Percentiles rank a stretch among this genome's conserved stretches.
phyloP scores from a whole-genome alignment of 2,329 filamentous ascomycete species.

The Curvularia sp. region DNA sequence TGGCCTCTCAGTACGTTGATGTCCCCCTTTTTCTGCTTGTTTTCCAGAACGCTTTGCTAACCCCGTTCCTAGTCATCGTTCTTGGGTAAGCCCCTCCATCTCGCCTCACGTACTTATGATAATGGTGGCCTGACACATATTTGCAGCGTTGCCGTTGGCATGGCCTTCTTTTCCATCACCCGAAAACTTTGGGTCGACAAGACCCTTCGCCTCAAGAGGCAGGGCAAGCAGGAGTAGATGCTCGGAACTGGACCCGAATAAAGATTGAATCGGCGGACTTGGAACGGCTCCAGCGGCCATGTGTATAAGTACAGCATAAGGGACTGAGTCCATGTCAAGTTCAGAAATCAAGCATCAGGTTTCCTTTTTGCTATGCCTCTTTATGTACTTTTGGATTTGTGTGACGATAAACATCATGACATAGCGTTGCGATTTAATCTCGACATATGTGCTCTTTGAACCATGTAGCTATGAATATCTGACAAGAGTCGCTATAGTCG shows the following conservation, averaged over 20 bases:
- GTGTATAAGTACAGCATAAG: slow-evolving; percentile 34
- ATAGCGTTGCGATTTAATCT: neutral
- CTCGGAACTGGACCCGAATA: slow-evolving; percentile 2
- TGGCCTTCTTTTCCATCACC: slow-evolving; percentile 80
- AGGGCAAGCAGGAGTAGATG: slow-evolving; percentile 53
- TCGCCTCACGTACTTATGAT: neutral
- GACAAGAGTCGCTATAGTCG: neutral
- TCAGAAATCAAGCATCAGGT: slow-evolving; percentile 34
- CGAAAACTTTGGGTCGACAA: slow-evolving; percentile 89
- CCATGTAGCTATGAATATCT: neutral
- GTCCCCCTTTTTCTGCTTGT: neutral
- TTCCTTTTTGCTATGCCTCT: slow-evolving; percentile 30
- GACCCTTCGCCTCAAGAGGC: slow-evolving; percentile 85
- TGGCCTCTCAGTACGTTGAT: slow-evolving; percentile 81
- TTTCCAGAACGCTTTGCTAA: slow-evolving; percentile 23
- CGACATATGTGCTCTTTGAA: neutral
- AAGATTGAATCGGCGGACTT: slow-evolving; percentile 17
- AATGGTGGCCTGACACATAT: slow-evolving; percentile 34
- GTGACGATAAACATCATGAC: neutral
- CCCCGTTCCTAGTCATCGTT: slow-evolving; percentile 71
- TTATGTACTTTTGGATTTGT: neutral
- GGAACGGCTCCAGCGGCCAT: slow-evolving; percentile 26
- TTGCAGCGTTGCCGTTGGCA: slow-evolving; percentile 69
- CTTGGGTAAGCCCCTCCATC: slow-evolving; percentile 69
- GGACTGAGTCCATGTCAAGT: slow-evolving; percentile 23